Percentiles rank a stretch among this genome's conserved stretches.
phyloP scores from a whole-genome alignment of 2,329 filamentous ascomycete genomes.

The Pseudonectria foliicola region DNA sequence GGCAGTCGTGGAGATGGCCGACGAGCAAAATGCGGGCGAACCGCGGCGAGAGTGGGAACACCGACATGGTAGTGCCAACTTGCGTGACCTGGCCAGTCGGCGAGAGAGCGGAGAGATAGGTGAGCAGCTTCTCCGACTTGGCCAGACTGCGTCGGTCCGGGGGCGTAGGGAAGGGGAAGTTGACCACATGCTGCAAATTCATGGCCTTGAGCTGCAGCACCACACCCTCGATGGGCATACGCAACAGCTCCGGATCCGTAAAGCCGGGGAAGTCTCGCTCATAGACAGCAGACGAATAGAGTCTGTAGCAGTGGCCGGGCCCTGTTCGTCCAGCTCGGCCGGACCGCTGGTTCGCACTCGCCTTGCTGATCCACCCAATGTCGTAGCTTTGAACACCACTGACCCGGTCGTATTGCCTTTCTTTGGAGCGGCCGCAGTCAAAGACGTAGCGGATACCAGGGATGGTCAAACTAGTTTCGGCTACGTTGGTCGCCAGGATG shows the following conservation, averaged over 20 bases:
- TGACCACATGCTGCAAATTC: constrained; percentile 81
- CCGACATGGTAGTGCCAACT: constrained; percentile 72
- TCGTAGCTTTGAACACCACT: constrained; percentile 95
- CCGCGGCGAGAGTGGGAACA: constrained; percentile 84
- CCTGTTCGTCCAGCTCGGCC: constrained; percentile 94
- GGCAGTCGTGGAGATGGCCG: constrained; percentile 72
- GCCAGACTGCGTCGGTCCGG: constrained; percentile 69
- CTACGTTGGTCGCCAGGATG: constrained; percentile 90
- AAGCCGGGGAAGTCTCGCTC: constrained; percentile 84
- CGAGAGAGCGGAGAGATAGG: constrained; percentile 76
- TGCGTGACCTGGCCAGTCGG: constrained; percentile 67
- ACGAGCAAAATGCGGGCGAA: constrained; percentile 90
- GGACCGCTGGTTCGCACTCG: constrained; percentile 82
- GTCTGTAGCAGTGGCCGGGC: constrained; percentile 87
- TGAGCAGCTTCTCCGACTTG: constrained; percentile 79
- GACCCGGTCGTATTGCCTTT: constrained; percentile 77
- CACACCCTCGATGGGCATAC: constrained; percentile 87
- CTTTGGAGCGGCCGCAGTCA: constrained; percentile 86
- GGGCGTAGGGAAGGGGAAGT: constrained; percentile 93
- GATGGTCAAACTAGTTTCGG: constrained; percentile 94
- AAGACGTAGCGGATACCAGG: constrained; percentile 94
- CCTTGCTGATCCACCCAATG: constrained; percentile 95
- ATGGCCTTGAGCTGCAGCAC: constrained; percentile 93
- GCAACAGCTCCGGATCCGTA: constrained; percentile 77
- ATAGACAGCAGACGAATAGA: constrained; percentile 92